phyloP scores from a whole-genome alignment of 1,284 basidiomycete species.

The Sanguinoderma infundibulare region DNA sequence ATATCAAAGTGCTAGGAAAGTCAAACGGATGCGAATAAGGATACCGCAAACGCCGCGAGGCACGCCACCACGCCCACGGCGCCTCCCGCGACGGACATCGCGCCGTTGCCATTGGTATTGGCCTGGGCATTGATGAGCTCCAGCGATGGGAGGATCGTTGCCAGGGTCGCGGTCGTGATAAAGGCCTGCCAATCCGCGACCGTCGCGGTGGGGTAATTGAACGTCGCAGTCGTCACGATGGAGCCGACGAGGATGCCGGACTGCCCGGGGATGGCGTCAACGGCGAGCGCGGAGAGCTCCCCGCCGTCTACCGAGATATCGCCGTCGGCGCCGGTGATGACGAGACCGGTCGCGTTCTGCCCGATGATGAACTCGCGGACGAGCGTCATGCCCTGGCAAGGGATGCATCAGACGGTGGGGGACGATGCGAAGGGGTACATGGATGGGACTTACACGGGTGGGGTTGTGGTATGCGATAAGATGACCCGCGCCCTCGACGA shows the following conservation, averaged over 20 bases:
- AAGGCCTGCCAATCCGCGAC: constrained; percentile 57
- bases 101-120: neutral
- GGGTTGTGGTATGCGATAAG: constrained; percentile 33
- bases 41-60: constrained; percentile 9
- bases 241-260: constrained; percentile 28
- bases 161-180: constrained; percentile 30
- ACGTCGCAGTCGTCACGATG: constrained; percentile 28
- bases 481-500: constrained; percentile 36
- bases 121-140: neutral
- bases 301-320: constrained; percentile 47
- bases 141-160: constrained; percentile 13
- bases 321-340: constrained; percentile 13
- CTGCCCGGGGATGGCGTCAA: constrained; percentile 49
- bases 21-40: constrained; percentile 10
- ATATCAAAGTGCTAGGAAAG: neutral
- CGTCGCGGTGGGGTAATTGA: constrained; percentile 39
- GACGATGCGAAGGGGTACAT: neutral
- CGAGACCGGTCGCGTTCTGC: constrained; percentile 34
- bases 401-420: neutral
- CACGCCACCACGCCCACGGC: constrained; percentile 2
- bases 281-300: constrained; percentile 46
- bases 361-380: constrained; percentile 37
- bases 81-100: neutral
- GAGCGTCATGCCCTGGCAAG: constrained; percentile 27
- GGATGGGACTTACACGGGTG: constrained; percentile 51